Evolutionary conservation across 371 early-diverging fungal species (phyloP).

Genomic region (Basidiobolus heterosporus): DNA sequence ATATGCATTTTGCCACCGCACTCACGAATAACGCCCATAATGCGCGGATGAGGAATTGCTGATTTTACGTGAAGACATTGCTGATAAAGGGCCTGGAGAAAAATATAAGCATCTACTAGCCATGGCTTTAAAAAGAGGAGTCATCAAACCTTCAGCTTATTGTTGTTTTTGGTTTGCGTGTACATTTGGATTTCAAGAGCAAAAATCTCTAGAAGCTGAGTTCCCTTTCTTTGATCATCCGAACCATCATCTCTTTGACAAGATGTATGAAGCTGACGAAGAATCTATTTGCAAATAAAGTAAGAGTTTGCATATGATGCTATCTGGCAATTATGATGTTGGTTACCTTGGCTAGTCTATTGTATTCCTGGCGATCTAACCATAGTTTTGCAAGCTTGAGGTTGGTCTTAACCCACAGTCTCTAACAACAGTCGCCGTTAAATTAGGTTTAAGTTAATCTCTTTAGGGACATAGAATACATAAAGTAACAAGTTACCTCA

Average conservation of each 20-base stretch:
- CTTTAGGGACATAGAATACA: not conserved
- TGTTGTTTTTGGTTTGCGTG: constrained; percentile 70
- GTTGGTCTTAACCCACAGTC: constrained; percentile 81
- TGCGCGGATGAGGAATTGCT: constrained; percentile 87
- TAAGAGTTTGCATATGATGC: too few relatives aligned
- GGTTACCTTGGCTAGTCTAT: constrained; percentile 36
- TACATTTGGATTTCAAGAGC: constrained; percentile 89
- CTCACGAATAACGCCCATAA: constrained; percentile 91
- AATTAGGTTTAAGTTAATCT: not conserved
- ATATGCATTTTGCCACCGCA: constrained; percentile 97
- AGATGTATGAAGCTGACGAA: constrained; percentile 48
- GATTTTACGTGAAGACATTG: constrained; percentile 76
- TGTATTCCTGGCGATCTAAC: constrained; percentile 71
- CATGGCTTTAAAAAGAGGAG: not conserved
- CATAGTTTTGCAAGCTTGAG: constrained; percentile 78
- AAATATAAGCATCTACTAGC: not conserved
- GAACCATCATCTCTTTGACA: constrained; percentile 72
- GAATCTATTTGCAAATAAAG: constrained; percentile 42
- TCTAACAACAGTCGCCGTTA: constrained; percentile 13
- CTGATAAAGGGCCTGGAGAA: constrained; percentile 50
- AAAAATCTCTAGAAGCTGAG: constrained; percentile 75
- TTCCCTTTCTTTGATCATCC: constrained; percentile 77
- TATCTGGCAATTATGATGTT: not conserved
- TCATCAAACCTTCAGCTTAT: constrained; percentile 54
- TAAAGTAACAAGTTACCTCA: constrained; percentile 27